Evolutionary conservation across 2,329 filamentous ascomycete species (phyloP).

Genomic region (Meredithiella fracta): DNA sequence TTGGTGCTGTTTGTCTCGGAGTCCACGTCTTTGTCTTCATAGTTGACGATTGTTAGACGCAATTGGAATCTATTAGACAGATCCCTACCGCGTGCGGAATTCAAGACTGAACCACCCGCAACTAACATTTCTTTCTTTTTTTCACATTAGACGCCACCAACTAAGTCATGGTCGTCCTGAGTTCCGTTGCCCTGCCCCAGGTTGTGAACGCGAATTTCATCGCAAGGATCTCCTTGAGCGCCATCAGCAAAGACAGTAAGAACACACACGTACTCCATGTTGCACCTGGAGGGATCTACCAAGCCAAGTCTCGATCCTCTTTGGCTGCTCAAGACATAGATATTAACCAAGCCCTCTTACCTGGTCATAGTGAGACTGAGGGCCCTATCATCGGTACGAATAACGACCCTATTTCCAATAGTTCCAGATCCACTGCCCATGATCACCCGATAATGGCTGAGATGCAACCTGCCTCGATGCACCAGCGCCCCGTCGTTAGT

Average conservation of each 20-base stretch:
- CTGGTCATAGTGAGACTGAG: background rate
- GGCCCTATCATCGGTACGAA: background rate
- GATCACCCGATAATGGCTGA: background rate
- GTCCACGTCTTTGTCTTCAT: background rate
- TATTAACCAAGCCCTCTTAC: background rate
- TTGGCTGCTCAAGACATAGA: background rate
- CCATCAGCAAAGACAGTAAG: constrained; percentile 30
- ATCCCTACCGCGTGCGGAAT: background rate
- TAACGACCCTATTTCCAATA: background rate
- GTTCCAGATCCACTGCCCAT: background rate
- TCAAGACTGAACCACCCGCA: background rate
- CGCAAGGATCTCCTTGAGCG: constrained; percentile 43
- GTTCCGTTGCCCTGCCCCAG: constrained; percentile 33
- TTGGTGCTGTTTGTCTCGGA: background rate
- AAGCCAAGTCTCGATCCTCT: background rate
- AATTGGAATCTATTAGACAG: background rate
- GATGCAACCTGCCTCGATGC: background rate
- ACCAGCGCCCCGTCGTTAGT: background rate
- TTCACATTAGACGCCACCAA: constrained; percentile 36
- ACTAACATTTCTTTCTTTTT: constrained; percentile 5
- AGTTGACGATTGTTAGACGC: background rate
- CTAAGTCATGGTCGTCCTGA: constrained; percentile 40
- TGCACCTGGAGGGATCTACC: background rate
- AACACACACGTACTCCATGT: background rate
- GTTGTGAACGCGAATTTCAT: constrained; percentile 42